Conservation (phyloP, 352 stramenopile species). For the Globisporangium okanoganense region DNA sequence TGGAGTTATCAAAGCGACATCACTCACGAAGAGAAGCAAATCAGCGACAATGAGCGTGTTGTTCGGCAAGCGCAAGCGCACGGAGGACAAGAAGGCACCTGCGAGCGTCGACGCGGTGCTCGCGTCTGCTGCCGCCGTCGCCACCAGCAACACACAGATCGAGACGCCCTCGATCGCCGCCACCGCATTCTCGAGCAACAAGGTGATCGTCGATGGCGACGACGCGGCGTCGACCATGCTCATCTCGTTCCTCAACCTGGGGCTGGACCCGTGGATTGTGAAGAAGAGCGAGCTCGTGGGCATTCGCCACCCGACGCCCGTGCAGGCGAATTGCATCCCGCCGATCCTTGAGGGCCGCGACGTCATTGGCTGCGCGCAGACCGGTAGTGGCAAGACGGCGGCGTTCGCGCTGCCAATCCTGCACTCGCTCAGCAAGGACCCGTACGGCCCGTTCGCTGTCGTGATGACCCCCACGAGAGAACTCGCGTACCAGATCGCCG, state of each 20-base stretch:
- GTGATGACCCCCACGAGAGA: conserved; percentile 97
- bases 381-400: conserved; percentile 97
- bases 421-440: conserved; percentile 91
- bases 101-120: neutral
- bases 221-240: conserved; percentile 41
- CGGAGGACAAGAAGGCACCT: conserved; percentile 15
- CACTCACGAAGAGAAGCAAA: neutral
- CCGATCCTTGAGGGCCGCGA: conserved; percentile 87
- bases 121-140: neutral
- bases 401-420: conserved; percentile 98
- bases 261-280: conserved; percentile 85
- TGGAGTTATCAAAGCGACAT: neutral
- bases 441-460: conserved; percentile 94
- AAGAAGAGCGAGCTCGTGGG: conserved; percentile 81
- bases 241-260: conserved; percentile 82
- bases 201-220: conserved; percentile 34
- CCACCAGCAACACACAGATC: neutral
- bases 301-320: conserved; percentile 84
- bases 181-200: conserved; percentile 20
- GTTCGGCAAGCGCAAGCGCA: conserved; percentile 69
- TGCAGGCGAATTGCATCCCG: conserved; percentile 91
- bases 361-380: conserved; percentile 92
- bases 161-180: neutral
- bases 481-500: conserved; percentile 97
- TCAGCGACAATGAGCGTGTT: conserved; percentile 63